Evolutionary conservation across 345 rosid species (phyloP), one percentile per base, ranked within the genome.

Genomic region (Linum usitatissimum): DNA sequence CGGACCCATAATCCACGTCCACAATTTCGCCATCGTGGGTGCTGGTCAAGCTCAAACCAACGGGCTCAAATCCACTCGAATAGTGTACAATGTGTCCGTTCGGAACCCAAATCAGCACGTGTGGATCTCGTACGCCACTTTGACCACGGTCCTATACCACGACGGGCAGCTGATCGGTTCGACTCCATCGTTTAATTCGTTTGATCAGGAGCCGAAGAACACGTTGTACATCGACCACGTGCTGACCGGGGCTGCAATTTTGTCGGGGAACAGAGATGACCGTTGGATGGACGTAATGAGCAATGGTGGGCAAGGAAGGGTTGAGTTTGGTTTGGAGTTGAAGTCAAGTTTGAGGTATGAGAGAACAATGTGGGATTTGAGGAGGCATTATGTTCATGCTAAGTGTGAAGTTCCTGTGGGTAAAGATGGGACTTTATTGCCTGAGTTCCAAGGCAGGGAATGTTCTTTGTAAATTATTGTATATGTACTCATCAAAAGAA

Each of bases 381-480:
- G 21, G 21, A 18, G 30, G 23, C 59, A 55, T 19, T 3, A 19
- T 18, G 23, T 55, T 20, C 59, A 19, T 55, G 30, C 59, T 0
- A 55, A 55, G 59, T 55, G 59, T 55, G 23, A 55, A 12, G 30
- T 55, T 55, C 30, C 30, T 55, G 59, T 55, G 21, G 59, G 59
- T 20, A 9, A 12, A 28, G 59, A 55, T 55, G 59, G 59, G 21
- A 19, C 13, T 18, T 9, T 55, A 28, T 55, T 55, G 30, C 23
- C 59, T 10, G 30, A 19, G 0, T 55, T 20, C 14, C 13, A n/a
- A 10, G 30, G 30, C 6, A 4, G 18, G 9, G 30, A 55, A 19
- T 55, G 59, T 14, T 13, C 59, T 55, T 55, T 19, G 59, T 55
- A 18, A 9, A 1, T 55, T 45, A 3, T 45, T 45, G 15, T 45